Base-by-base conservation (phyloP, 192 early-diverging fungal species). In the Coemansia sp. region DNA sequence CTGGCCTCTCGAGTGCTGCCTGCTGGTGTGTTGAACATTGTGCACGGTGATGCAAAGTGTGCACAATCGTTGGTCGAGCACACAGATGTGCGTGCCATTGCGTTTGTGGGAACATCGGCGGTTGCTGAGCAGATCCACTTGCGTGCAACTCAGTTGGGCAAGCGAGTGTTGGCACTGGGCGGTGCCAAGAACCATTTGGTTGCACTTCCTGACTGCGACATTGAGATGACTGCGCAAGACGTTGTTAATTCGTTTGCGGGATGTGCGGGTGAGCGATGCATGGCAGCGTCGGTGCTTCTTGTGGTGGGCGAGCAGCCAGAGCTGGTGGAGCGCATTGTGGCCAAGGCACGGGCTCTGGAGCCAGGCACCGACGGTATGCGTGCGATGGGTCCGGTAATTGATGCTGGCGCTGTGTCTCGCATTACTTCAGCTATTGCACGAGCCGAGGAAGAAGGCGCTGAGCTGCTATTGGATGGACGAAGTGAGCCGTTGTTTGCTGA, bases 91-190 rank as follows among this genome's bases (percentile, higher is more conserved):
- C 69, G 66, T 21, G 90, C 89, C 0, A 83, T 92, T 56, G 87
- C 91, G 4, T 93, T 93, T 84, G 92, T 93, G 1, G 92, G 92
- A 25, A 90, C 90, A 0, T 88, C 91, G 4, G 76, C 77, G n/a
- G 86, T 93, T n/a, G 91, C 90, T 2, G 85, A 88, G 62, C 29
- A 78, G 23, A 73, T 92, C 0, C 67, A 78, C 15, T 59, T 73
- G 37, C 57, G 79, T 39, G 84, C 84, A 37, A 66, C 82, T 15
- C 57, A 37, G 9, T 58, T 84, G 38, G 85, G 84, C 68, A 93
- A 93, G 65, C 86, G 91, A 10, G 87, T 88, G 50, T 74, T 92
- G 60, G 87, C 87, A 14, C 78, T 93, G 32, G 91, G 90, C 51
- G 85, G 84, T 10, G 86, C 86, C 39, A 89, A 87, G 84, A 93